These are phyloP conservation scores for Aspergillus cavernicola DNA, from an alignment of 495 filamentous ascomycete species.

Conservation along the genomic window DNA sequence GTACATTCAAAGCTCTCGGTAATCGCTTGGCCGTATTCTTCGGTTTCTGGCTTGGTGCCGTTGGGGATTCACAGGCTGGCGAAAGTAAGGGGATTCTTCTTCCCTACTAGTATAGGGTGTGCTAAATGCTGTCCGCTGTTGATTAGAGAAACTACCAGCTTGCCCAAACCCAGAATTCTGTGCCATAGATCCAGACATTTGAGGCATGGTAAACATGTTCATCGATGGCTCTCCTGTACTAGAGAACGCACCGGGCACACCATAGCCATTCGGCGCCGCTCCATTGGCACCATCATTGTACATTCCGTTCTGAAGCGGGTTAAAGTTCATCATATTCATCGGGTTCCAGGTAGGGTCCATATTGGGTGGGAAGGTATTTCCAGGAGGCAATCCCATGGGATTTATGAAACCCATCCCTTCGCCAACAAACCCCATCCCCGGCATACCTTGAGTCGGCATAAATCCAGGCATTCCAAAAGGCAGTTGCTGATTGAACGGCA, in stretches of 20 bases:
- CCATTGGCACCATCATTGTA: constrained; percentile 43
- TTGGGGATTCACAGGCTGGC: constrained; percentile 93
- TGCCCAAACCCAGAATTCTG: constrained; percentile 31
- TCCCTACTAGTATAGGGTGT: constrained; percentile 62
- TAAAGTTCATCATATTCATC: constrained; percentile 50
- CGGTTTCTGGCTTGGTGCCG: constrained; percentile 78
- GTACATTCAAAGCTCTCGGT: constrained; percentile 64
- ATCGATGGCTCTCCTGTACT: constrained; percentile 38
- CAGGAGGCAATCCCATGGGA: constrained; percentile 45
- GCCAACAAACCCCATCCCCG: constrained; percentile 39
- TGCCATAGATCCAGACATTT: constrained; percentile 27
- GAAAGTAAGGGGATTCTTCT: constrained; percentile 90
- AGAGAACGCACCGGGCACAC: constrained; percentile 35
- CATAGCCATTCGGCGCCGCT: constrained; percentile 26
- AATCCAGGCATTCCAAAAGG: constrained; percentile 30
- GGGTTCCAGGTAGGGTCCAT: constrained; percentile 44
- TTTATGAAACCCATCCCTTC: constrained; percentile 52
- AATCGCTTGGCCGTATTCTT: constrained; percentile 80
- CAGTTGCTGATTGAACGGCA: constrained; percentile 34
- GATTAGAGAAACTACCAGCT: constrained; percentile 58
- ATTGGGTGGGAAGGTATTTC: constrained; percentile 40
- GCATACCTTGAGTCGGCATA: constrained; percentile 33
- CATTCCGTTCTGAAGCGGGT: constrained; percentile 39
- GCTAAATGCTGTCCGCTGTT: constrained; percentile 66
- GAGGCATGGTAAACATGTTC: constrained; percentile 35